These are phyloP conservation scores for Thamnidium elegans DNA, from an alignment of 192 early-diverging fungal species.

Conservation along the genomic window DNA sequence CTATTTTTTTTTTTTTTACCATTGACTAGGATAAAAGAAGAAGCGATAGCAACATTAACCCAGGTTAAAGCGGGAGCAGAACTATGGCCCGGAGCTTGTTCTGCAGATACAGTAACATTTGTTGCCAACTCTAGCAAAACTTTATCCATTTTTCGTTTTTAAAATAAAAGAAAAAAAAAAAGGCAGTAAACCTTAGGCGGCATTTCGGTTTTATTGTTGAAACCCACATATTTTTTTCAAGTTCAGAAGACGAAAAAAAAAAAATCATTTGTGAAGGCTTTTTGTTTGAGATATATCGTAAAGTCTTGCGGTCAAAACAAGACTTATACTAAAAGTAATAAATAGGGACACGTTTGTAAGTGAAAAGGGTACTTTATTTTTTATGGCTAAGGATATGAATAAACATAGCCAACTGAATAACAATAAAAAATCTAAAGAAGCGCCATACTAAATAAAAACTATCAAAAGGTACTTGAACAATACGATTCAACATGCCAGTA, in stretches of 20 bases:
- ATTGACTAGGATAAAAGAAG: slow-evolving; percentile 28
- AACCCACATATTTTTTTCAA: too few species aligned
- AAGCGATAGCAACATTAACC: slow-evolving; percentile 30
- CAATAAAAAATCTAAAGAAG: not conserved
- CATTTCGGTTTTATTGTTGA: too few species aligned
- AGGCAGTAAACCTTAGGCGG: too few species aligned
- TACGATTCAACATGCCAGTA: not conserved
- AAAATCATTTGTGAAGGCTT: too few species aligned
- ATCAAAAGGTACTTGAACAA: not conserved
- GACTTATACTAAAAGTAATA: too few species aligned
- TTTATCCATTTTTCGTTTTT: too few species aligned
- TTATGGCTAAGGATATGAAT: not conserved
- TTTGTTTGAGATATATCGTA: too few species aligned
- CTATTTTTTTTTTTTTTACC: slow-evolving; percentile 3
- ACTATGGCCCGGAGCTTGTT: not conserved
- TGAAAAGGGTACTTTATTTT: not conserved
- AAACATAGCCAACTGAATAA: not conserved
- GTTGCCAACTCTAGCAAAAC: too few species aligned
- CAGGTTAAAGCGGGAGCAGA: slow-evolving; percentile 16
- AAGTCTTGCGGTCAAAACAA: too few species aligned
- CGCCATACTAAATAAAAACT: not conserved
- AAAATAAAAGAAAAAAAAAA: too few species aligned
- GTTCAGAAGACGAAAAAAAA: too few species aligned
- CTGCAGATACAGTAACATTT: not conserved
- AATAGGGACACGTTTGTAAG: too few species aligned